Evolutionary conservation across 129 eudicot species (phyloP).

Genomic region (Logfia minima): DNA sequence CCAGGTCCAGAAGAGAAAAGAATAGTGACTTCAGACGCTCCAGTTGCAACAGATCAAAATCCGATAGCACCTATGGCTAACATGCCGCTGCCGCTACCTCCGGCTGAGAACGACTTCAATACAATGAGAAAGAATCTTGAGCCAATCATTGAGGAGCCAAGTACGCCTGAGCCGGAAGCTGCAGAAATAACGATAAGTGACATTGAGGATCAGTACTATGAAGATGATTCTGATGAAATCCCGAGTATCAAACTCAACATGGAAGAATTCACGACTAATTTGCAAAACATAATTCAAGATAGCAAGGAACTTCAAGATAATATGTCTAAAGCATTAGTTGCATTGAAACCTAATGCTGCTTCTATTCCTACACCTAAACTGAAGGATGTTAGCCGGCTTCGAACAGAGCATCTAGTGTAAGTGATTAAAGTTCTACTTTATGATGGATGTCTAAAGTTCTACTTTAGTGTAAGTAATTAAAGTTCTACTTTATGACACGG

Average conservation of each 20-base stretch:
- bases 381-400: constrained; percentile 74
- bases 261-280: constrained; percentile 60
- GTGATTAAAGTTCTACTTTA: constrained; percentile 23
- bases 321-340: constrained; percentile 74
- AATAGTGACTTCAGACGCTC: constrained; percentile 49
- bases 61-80: constrained; percentile 26
- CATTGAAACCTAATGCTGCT: constrained; percentile 61
- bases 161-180: constrained; percentile 72
- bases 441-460: neutral
- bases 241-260: constrained; percentile 76
- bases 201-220: constrained; percentile 78
- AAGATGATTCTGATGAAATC: constrained; percentile 93
- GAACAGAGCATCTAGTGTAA: constrained; percentile 99
- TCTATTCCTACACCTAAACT: constrained; percentile 82
- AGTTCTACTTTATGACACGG: neutral
- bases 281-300: constrained; percentile 61
- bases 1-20: constrained; percentile 93
- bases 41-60: constrained; percentile 37
- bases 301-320: constrained; percentile 58
- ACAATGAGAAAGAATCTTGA: constrained; percentile 31
- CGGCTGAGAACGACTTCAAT: constrained; percentile 22
- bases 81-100: constrained; percentile 40
- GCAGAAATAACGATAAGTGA: constrained; percentile 51
- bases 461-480: constrained; percentile 63
- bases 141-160: constrained; percentile 84